These are phyloP conservation scores for Alternaria hordeiaustralica DNA, from an alignment of 2,329 filamentous ascomycete species.

Conservation along the genomic window DNA sequence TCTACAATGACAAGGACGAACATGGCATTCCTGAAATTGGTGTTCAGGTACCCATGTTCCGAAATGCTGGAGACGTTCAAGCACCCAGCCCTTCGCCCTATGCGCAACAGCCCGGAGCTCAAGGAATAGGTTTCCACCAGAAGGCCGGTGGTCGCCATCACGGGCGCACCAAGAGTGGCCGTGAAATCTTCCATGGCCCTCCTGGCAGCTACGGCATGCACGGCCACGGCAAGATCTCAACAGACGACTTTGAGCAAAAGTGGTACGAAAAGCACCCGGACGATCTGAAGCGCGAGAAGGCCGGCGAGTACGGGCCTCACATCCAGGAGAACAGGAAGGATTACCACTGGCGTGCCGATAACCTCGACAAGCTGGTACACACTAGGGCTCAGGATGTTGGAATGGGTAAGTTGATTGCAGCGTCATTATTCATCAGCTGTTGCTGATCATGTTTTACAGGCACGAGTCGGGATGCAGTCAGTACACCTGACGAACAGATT, in stretches of 20 bases:
- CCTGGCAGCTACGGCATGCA: constrained; percentile 93
- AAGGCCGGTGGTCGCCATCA: constrained; percentile 61
- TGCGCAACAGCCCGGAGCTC: constrained; percentile 45
- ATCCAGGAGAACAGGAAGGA: constrained; percentile 69
- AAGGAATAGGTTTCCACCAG: constrained; percentile 61
- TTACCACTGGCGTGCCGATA: constrained; percentile 86
- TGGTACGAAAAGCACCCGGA: constrained; percentile 96
- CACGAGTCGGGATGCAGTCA: constrained; percentile 65
- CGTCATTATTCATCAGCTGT: constrained; percentile 46
- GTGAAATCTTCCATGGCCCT: constrained; percentile 72
- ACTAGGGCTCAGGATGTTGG: constrained; percentile 62
- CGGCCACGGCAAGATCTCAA: constrained; percentile 77
- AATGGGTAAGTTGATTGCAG: constrained; percentile 55
- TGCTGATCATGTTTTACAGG: constrained; percentile 63
- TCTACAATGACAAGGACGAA: constrained; percentile 68
- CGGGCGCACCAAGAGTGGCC: constrained; percentile 72
- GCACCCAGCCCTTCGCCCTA: constrained; percentile 81
- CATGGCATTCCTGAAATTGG: constrained; percentile 93
- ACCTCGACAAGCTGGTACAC: constrained; percentile 87
- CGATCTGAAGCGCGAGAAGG: constrained; percentile 74
- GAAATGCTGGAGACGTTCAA: constrained; percentile 91
- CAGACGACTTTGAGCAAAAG: constrained; percentile 85
- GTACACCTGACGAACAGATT: constrained; percentile 88
- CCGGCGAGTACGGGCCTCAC: constrained; percentile 66
- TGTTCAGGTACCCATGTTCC: constrained; percentile 91